Base-by-base conservation (phyloP, 2,329 filamentous ascomycete genomes). In the Talaromyces sp. region DNA sequence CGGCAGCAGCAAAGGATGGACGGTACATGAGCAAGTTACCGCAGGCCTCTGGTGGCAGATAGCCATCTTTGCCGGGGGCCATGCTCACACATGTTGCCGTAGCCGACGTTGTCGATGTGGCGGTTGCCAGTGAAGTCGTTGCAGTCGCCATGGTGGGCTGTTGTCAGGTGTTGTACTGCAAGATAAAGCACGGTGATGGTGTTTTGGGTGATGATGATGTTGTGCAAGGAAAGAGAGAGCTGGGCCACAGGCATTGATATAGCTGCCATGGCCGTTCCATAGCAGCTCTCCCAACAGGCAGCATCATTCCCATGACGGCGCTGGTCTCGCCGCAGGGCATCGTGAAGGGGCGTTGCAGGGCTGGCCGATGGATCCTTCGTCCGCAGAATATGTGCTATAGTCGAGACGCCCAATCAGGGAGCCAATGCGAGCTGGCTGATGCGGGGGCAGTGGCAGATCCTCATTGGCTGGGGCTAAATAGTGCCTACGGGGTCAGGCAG, bases 51-150 rank as follows among this genome's bases (percentile, higher is more conserved):
- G 64, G 32, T 2, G 66, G 66, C 2, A 68, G 65, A 43, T 62
- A 67, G 54, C 67, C 67, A 60, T 68, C 64, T n/a, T 66, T 64
- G 56, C 66, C 67, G 3, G 67, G 67, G 3, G 57, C 50, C 19
- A 68, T 61, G 11, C 63, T 66, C 10, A 57, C 64, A 58, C 66
- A 68, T 4, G 64, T 64, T 38, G 59, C 56, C 24, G 64, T 82
- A 77, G 26, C 78, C 75, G 64, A 83, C 79, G 21, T 78, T 67
- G 61, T 80, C 68, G 13, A 61, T 56, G 38, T 71, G 72, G 54
- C 29, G 9, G 53, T 35, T 35, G 53, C 29, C 7, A 31, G 3
- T 26, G 53, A 24, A n/a, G 53, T 35, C n/a, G 53, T 55, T 7
- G 53, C 29, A 14, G 53, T 24, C 31, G n/a, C 24, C 53, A 52